Percentiles rank a stretch among this genome's conserved stretches.
Evolutionary conservation across 2,329 filamentous ascomycete genomes (phyloP).

Genomic region (Chaetoscypha palmicola): DNA sequence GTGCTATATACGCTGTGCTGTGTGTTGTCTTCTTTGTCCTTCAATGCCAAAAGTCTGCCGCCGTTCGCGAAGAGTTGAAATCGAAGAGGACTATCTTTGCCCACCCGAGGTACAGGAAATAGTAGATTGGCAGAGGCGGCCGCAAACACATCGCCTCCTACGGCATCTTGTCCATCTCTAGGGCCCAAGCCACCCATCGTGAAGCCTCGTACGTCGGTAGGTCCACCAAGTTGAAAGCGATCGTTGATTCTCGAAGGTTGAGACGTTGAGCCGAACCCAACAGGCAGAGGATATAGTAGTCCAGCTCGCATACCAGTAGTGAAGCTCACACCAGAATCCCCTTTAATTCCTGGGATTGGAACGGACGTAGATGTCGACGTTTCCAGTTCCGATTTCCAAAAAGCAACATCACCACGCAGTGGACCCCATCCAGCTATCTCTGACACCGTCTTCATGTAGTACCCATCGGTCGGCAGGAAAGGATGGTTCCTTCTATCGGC

Average conservation of each 20-base stretch:
- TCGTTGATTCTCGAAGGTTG: conserved; percentile 79
- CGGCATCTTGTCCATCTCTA: conserved; percentile 74
- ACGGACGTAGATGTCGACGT: conserved; percentile 69
- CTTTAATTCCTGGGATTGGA: conserved; percentile 59
- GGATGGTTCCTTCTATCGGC: conserved; percentile 78
- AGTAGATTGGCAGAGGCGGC: conserved; percentile 83
- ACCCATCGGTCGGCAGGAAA: conserved; percentile 75
- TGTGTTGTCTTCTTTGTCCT: conserved; percentile 35
- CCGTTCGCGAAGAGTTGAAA: conserved; percentile 89
- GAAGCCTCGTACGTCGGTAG: conserved; percentile 92
- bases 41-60: conserved; percentile 73
- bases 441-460: conserved; percentile 67
- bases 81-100: conserved; percentile 75
- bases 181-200: conserved; percentile 83
- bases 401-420: conserved; percentile 83
- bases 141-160: conserved; percentile 87
- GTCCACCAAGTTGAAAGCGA: conserved; percentile 89
- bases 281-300: conserved; percentile 72
- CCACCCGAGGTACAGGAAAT: conserved; percentile 74
- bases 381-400: conserved; percentile 87
- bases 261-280: conserved; percentile 47
- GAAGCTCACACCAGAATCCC: conserved; percentile 71
- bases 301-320: conserved; percentile 77
- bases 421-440: conserved; percentile 86
- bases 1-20: conserved; percentile 43